Base-by-base conservation (phyloP, 805 yeast genomes). In the Candida krabiensis region DNA sequence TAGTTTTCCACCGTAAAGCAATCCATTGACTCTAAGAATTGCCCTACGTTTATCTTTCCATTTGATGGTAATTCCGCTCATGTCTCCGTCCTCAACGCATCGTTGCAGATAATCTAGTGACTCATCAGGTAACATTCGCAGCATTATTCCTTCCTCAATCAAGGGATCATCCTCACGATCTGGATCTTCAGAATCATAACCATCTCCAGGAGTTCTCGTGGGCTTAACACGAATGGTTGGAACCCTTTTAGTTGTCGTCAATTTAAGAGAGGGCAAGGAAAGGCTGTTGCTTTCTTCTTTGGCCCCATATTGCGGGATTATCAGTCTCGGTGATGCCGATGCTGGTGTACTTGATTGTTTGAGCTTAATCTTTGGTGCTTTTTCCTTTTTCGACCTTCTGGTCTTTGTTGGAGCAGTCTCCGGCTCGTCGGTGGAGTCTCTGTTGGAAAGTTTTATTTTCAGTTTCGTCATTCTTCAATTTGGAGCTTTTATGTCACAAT, bases 141-240 rank as follows among this genome's bases (percentile, higher is more conserved):
- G 60, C 1, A 89, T 70, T 1, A 93, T 71, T 0, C 93, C 96
- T 48, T 87, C 95, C 55, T 93, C 98, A 7, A 88, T 68, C 44
- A 88, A 65, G 1, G 99, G 98, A 55, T 93, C 97, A 43, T 89
- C 96, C 58, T 93, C 99, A 18, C 87, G 69, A 49, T 91, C 98
- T 0, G 96, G 95, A 14, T 95, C 97, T 53, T 91, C 98, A 2
- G 96, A 84, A 56, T 91, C 99, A 61, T 91, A 91, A 1, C 98
- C 98, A 52, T 91, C 96, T 4, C 96, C 96, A 0, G 95, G 93
- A 3, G 83, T 71, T 50, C 96, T 69, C 0, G 77, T 71, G 1
- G 81, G 81, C 44, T 75, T 77, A 26, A 77, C 69, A 44, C 78
- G 60, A 19, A 76, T 73, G 22, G 71, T 65, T 3, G 80, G 78